These are phyloP conservation scores for Leucocoprinus sp. DNA, from an alignment of 768 basidiomycete genomes.

Conservation along the genomic window DNA sequence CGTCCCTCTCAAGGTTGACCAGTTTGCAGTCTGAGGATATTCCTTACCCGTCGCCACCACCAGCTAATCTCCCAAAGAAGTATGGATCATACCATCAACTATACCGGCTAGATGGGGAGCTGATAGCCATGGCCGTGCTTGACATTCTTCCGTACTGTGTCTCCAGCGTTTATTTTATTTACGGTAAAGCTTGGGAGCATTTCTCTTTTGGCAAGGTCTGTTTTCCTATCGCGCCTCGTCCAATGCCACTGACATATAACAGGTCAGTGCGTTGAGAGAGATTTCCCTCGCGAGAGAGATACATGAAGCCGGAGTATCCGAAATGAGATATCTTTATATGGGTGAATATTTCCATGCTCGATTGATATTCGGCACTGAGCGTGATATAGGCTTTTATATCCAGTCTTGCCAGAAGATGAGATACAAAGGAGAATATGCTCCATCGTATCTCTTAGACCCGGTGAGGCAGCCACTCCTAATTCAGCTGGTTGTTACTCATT, in stretches of 20 bases:
- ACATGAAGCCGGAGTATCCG: conserved; percentile 51
- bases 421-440: conserved; percentile 90
- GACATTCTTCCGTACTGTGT: conserved; percentile 87
- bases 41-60: conserved; percentile 40
- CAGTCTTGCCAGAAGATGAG: conserved; percentile 90
- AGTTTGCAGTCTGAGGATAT: conserved; percentile 48
- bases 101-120: conserved; percentile 71
- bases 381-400: conserved; percentile 77
- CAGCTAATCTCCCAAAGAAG: conserved; percentile 53
- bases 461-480: conserved; percentile 30
- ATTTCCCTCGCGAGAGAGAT: conserved; percentile 70
- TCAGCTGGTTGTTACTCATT: neutral
- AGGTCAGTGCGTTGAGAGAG: conserved; percentile 86
- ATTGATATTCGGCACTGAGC: neutral
- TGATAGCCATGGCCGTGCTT: conserved; percentile 82
- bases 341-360: conserved; percentile 37
- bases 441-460: conserved; percentile 84
- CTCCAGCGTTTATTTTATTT: conserved; percentile 84
- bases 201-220: conserved; percentile 73
- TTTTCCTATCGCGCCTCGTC: neutral
- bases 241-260: neutral
- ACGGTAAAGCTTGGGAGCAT: conserved; percentile 60
- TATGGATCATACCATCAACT: conserved; percentile 95
- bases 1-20: neutral
- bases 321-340: conserved; percentile 75